Conservation (phyloP, 305 asterid species). For the Lippia alba region DNA sequence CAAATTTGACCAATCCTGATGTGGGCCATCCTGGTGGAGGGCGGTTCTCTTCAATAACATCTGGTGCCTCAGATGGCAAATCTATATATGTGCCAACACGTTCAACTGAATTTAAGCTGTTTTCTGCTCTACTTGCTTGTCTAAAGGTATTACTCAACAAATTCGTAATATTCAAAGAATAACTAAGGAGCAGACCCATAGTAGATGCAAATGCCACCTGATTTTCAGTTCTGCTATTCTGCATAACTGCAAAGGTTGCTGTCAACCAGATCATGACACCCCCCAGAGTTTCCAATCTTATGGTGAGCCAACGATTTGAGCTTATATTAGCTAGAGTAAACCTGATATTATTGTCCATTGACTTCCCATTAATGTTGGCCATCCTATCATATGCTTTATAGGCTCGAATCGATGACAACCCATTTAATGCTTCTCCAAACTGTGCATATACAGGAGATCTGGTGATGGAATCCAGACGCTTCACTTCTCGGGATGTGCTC, state of each 20-base stretch:
- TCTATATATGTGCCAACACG: conserved; percentile 90
- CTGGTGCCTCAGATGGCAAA: conserved; percentile 87
- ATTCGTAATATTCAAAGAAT: conserved; percentile 82
- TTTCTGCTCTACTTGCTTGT: conserved; percentile 91
- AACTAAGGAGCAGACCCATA: conserved; percentile 96
- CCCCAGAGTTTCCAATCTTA: conserved; percentile 87
- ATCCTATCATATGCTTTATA: conserved; percentile 90
- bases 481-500: conserved; percentile 99
- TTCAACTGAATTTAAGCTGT: conserved; percentile 92
- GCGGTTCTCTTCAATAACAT: conserved; percentile 64
- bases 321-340: conserved; percentile 81
- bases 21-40: conserved; percentile 98
- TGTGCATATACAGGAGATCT: conserved; percentile 98
- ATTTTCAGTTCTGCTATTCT: conserved; percentile 72
- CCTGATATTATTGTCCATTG: conserved; percentile 87
- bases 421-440: conserved; percentile 94
- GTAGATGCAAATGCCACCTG: conserved; percentile 94
- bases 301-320: conserved; percentile 92
- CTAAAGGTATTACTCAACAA: conserved; percentile 79
- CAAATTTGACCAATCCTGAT: conserved; percentile 74
- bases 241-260: conserved; percentile 95
- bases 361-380: conserved; percentile 78
- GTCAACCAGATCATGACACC: conserved; percentile 97
- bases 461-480: conserved; percentile 89
- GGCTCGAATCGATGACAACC: conserved; percentile 90